Percentiles rank a stretch among this genome's conserved stretches.
These are phyloP conservation scores for Skeletonema costatum DNA, from an alignment of 108 stramenopile genomes.

Conservation along the genomic window DNA sequence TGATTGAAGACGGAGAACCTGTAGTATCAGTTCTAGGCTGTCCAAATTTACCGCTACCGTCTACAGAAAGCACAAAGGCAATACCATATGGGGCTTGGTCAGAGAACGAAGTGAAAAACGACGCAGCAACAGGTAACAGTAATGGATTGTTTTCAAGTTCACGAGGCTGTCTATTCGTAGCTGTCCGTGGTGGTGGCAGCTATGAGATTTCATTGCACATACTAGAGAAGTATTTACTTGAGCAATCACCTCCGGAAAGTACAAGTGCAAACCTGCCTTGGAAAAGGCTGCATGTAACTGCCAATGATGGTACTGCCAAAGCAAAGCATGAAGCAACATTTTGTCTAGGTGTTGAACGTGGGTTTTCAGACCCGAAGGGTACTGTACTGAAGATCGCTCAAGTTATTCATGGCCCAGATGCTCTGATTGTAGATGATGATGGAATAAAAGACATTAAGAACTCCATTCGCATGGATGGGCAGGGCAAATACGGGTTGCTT, in stretches of 20 bases:
- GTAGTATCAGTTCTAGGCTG: slow-evolving; percentile 80
- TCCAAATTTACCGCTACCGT: slow-evolving; percentile 63
- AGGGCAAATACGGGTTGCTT: slow-evolving; percentile 75
- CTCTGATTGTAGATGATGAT: slow-evolving; percentile 30
- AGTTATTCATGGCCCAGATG: slow-evolving; percentile 52
- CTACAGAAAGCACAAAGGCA: slow-evolving; percentile 3
- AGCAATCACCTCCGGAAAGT: not conserved
- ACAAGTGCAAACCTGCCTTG: not conserved
- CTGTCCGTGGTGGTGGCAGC: slow-evolving; percentile 69
- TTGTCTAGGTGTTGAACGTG: slow-evolving; percentile 67
- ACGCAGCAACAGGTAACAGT: not conserved
- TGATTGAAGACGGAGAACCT: slow-evolving; percentile 70
- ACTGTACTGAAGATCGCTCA: slow-evolving; percentile 50
- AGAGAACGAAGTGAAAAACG: slow-evolving; percentile 33
- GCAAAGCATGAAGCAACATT: slow-evolving; percentile 44
- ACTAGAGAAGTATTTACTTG: slow-evolving; percentile 11
- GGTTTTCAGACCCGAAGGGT: slow-evolving; percentile 60
- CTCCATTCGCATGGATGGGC: slow-evolving; percentile 68
- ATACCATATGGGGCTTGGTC: slow-evolving; percentile 41
- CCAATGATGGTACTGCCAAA: slow-evolving; percentile 34
- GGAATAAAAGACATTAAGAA: slow-evolving; percentile 48
- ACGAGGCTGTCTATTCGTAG: slow-evolving; percentile 81
- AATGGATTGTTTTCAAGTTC: slow-evolving; percentile 15
- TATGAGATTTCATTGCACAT: slow-evolving; percentile 58
- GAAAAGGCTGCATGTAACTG: slow-evolving; percentile 43